Evolutionary conservation across 192 early-diverging fungal species (phyloP).

Genomic region (Coemansia sp.): DNA sequence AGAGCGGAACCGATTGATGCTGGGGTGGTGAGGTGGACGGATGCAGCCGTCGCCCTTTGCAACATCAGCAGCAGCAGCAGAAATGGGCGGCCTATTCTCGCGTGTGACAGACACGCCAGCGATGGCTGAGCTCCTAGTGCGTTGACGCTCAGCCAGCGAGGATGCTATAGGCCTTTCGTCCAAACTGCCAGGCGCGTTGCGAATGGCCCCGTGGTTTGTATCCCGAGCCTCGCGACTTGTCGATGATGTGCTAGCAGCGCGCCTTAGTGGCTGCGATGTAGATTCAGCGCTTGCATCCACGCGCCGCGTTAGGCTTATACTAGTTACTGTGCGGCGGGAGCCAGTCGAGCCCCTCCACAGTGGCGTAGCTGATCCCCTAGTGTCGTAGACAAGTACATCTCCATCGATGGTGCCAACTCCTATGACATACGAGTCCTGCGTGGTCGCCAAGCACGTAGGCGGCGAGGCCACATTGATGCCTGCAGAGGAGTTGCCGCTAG

Average conservation of each 20-base stretch:
- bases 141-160: constrained; percentile 15
- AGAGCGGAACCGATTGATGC: constrained; percentile 32
- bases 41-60: not conserved
- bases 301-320: constrained; percentile 23
- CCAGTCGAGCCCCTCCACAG: constrained; percentile 29
- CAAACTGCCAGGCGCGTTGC: constrained; percentile 6
- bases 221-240: constrained; percentile 14
- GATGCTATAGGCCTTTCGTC: constrained; percentile 12
- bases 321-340: constrained; percentile 16
- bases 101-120: not conserved
- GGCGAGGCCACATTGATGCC: constrained; percentile 17
- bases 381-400: constrained; percentile 38
- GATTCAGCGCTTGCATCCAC: not conserved
- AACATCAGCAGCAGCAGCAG: not conserved
- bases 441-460: constrained; percentile 34
- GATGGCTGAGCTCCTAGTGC: not conserved
- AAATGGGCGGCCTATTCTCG: constrained; percentile 3
- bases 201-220: not conserved
- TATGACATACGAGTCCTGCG: constrained; percentile 19
- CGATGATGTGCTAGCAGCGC: constrained; percentile 8
- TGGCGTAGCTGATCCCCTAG: constrained; percentile 20
- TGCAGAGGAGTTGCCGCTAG: constrained; percentile 10
- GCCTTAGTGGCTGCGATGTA: constrained; percentile 13
- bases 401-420: constrained; percentile 44
- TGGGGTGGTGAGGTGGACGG: constrained; percentile 47